A percentile compares a stretch with the other conserved stretches of the same genome.
phyloP scores from a whole-genome alignment of 805 yeast genomes.

The Kluyveromyces dobzhanskii region DNA sequence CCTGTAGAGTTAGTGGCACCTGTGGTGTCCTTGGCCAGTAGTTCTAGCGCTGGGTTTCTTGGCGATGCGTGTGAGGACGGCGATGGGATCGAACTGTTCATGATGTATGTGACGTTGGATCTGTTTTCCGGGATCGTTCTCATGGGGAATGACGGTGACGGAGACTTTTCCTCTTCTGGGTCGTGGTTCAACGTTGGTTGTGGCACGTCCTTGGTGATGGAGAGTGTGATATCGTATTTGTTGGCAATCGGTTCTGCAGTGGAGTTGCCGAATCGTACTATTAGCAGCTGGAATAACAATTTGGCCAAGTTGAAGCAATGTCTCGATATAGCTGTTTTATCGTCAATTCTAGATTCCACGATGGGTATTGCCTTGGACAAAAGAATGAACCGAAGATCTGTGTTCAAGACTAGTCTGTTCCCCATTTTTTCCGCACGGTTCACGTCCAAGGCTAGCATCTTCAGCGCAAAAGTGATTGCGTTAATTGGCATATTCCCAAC shows the following conservation, averaged over 20 bases:
- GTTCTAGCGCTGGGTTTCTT: background rate
- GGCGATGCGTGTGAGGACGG: background rate
- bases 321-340: conserved; percentile 27
- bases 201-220: conserved; percentile 3
- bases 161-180: background rate
- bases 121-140: background rate
- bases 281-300: conserved; percentile 26
- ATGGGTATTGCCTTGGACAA: conserved; percentile 27
- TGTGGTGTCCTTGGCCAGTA: background rate
- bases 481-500: conserved; percentile 50
- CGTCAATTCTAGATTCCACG: conserved; percentile 27
- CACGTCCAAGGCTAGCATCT: conserved; percentile 46
- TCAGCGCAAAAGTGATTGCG: conserved; percentile 44
- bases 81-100: background rate
- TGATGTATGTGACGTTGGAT: background rate
- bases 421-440: conserved; percentile 20
- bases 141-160: background rate
- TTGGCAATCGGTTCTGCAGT: background rate
- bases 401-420: conserved; percentile 28
- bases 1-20: background rate
- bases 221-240: background rate
- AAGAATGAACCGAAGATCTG: conserved; percentile 26
- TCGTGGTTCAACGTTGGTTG: conserved; percentile 5
- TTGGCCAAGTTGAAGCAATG: conserved; percentile 28
- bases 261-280: conserved; percentile 19